A percentile compares a stretch with the other conserved stretches of the same genome.
phyloP scores from a whole-genome alignment of 305 asterid species.

The Fraxinus sp. region DNA sequence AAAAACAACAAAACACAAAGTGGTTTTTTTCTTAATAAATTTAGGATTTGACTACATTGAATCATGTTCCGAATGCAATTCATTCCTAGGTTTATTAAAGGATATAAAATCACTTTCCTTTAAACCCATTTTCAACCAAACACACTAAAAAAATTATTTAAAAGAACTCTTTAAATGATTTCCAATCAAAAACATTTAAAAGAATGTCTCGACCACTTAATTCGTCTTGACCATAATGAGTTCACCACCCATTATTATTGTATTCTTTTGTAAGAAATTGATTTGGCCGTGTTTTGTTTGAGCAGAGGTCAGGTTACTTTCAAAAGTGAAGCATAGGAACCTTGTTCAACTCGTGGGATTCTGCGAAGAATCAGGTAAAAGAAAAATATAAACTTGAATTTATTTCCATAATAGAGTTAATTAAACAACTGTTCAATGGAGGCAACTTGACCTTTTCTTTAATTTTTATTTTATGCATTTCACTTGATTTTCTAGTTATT shows the following conservation, averaged over 20 bases:
- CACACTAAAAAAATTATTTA: too few species aligned
- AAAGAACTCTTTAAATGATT: too few species aligned
- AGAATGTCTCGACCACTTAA: not conserved
- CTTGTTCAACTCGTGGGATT: constrained; percentile 67
- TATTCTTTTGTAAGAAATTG: not conserved
- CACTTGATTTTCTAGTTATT: not conserved
- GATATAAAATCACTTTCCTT: too few species aligned
- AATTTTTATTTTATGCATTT: not conserved
- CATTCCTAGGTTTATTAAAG: too few species aligned
- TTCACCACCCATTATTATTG: not conserved
- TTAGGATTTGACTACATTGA: too few species aligned
- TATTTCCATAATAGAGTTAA: not conserved
- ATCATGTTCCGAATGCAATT: too few species aligned
- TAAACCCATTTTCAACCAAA: too few species aligned
- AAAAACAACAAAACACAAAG: too few species aligned
- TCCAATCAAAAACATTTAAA: too few species aligned
- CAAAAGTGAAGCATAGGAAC: constrained; percentile 68
- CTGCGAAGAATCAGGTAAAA: constrained; percentile 58
- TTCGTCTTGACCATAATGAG: not conserved
- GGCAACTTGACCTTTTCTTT: not conserved
- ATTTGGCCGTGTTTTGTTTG: not conserved
- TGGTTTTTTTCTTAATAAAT: too few species aligned
- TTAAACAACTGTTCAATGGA: not conserved
- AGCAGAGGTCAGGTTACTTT: constrained; percentile 64
- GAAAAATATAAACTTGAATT: not conserved